Evolutionary conservation across 139 green algal species (phyloP).

Genomic region (Cymbomonas tetramitiformis): DNA sequence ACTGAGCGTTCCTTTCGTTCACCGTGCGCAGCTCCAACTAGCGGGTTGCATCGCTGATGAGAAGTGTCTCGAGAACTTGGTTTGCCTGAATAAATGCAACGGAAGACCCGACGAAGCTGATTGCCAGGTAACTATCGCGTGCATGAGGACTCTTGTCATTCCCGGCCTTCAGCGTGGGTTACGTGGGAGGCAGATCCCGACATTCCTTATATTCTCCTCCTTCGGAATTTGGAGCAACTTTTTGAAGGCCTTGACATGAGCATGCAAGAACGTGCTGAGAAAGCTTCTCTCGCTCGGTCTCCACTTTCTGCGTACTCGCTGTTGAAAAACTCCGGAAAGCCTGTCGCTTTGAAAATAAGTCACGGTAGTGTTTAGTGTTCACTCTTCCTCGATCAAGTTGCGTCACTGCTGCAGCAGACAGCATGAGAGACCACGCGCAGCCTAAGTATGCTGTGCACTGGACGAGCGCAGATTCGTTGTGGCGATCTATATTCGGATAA

Average conservation of each 20-base stretch:
- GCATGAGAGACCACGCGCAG: background rate
- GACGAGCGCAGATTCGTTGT: constrained; percentile 58
- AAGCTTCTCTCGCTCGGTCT: no score
- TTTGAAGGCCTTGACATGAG: background rate
- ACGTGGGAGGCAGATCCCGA: background rate
- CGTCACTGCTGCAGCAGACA: background rate
- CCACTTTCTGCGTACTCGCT: no score
- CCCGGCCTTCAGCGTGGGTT: background rate
- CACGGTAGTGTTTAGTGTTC: no score
- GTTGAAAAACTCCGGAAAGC: no score
- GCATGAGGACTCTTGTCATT: no score
- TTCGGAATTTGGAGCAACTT: constrained; percentile 1
- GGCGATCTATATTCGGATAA: constrained; percentile 60
- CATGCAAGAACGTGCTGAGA: no score
- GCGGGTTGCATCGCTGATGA: constrained; percentile 53
- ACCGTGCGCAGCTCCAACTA: constrained; percentile 41
- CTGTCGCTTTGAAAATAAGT: no score
- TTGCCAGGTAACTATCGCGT: constrained; percentile 48
- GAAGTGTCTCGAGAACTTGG: constrained; percentile 58
- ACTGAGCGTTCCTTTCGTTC: no score
- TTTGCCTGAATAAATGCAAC: constrained; percentile 67
- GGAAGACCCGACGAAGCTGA: constrained; percentile 47
- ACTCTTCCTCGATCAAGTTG: background rate
- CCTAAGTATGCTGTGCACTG: background rate
- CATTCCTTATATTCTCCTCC: constrained; percentile 8